Base-by-base conservation (phyloP, 305 asterid genomes). In the Ilex paraguariensis region DNA sequence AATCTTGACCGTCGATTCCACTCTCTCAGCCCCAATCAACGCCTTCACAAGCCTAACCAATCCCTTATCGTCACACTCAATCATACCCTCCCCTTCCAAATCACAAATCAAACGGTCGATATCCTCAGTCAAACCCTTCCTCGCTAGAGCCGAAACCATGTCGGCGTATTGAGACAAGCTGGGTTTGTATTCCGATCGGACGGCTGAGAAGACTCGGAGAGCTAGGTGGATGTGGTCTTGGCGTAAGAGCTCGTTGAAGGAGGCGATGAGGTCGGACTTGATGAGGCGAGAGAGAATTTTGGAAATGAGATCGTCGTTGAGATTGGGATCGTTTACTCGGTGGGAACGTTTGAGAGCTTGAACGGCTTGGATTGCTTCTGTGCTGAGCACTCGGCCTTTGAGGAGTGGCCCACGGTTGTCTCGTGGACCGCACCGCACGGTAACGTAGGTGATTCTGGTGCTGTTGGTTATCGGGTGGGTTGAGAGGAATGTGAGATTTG, bases 301-400 rank as follows among this genome's bases (percentile, higher is more conserved):
- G 54, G 64, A 60, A 51, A 69, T 31, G 11, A 67, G 82, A 0
- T 73, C 66, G 61, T 85, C 66, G 61, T 85, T 84, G 77, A 83
- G 84, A 45, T 69, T 70, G 16, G 75, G 21, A 16, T 90, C 84
- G 69, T 81, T 75, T 28, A 81, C 60, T 56, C 90, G 66, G 73
- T 85, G 72, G 66, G 89, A 85, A 17, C 97, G 87, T 58, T 92
- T 92, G 56, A 92, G 93, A 56, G 96, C 69, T 73, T 92, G 97
- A 64, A 92, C 82, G 13, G 95, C 95, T 65, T 92, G 97, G 71
- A 92, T 92, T 51, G 97, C 95, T 70, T 92, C 98, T 60, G 61
- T 85, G 89, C 92, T 84, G 2, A 91, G 77, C 36, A 82, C 77
- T 8, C 98, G 86, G 71, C 98, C 98, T 66, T 79, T 84, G 1